These are phyloP conservation scores for Gleditsia sinensis DNA, from an alignment of 306 rosid species.

Conservation along the genomic window DNA sequence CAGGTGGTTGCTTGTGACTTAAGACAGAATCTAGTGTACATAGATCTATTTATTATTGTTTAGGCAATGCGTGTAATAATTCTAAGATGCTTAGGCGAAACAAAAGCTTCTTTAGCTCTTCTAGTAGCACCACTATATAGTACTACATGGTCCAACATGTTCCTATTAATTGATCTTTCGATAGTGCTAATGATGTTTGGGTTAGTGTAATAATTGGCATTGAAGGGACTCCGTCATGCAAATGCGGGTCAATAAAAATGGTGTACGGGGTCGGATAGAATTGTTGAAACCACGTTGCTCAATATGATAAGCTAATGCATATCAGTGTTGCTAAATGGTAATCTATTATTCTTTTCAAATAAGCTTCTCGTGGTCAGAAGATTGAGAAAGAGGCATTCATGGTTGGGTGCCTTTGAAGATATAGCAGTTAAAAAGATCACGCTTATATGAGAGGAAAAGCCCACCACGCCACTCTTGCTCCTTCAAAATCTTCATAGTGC, in stretches of 20 bases:
- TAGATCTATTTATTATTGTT: neutral
- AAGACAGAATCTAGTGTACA: conserved; percentile 23
- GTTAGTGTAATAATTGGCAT: neutral
- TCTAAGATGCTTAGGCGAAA: conserved; percentile 43
- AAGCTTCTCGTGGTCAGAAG: neutral
- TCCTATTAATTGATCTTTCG: too few species aligned
- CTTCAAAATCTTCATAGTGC: neutral
- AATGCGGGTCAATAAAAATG: too few species aligned
- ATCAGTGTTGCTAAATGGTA: neutral
- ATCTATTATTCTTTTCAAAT: neutral
- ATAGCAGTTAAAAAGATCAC: conserved; percentile 23
- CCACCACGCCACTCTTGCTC: neutral
- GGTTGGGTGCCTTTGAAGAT: conserved; percentile 37
- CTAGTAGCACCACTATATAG: conserved; percentile 4
- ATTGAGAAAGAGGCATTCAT: neutral
- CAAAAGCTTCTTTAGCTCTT: conserved; percentile 46
- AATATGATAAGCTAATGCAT: neutral
- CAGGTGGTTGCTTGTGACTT: conserved; percentile 54
- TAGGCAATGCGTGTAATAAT: conserved; percentile 34
- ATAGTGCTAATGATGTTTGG: neutral
- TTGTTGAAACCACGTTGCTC: too few species aligned
- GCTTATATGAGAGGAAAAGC: conserved; percentile 4
- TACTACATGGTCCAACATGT: conserved; percentile 36
- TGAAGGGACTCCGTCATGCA: too few species aligned
- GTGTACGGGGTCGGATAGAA: too few species aligned